Evolutionary conservation across 1,284 basidiomycete genomes (phyloP).

Genomic region (Vanrija sp.): DNA sequence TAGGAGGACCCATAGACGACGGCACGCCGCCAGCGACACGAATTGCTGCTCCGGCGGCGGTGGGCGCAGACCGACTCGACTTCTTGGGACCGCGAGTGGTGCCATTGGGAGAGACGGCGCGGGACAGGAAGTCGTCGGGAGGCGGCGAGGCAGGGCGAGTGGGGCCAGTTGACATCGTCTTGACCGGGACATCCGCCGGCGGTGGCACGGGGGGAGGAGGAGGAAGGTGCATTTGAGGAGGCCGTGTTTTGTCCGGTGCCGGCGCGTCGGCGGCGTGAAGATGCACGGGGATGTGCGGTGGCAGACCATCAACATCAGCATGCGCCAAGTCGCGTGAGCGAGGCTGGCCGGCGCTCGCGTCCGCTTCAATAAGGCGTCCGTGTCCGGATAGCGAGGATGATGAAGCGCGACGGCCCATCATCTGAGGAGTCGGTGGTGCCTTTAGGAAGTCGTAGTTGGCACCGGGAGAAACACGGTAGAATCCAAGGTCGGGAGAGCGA

Average conservation of each 20-base stretch:
- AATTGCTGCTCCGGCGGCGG: conserved; percentile 49
- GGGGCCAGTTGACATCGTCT: conserved; percentile 51
- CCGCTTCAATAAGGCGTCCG: conserved; percentile 11
- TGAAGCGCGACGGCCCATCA: background rate
- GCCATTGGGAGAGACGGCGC: conserved; percentile 69
- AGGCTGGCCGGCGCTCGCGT: conserved; percentile 24
- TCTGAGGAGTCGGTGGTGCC: conserved; percentile 30
- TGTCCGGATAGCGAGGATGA: conserved; percentile 3
- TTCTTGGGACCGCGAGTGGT: conserved; percentile 5
- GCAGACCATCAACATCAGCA: conserved; percentile 8
- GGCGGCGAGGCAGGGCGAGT: conserved; percentile 80
- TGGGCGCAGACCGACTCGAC: conserved; percentile 50
- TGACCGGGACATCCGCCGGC: conserved; percentile 54
- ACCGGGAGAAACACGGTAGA: conserved; percentile 44
- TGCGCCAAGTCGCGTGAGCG: conserved; percentile 15
- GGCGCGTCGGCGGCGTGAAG: background rate
- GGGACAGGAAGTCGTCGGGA: conserved; percentile 77
- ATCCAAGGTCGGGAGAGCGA: conserved; percentile 35
- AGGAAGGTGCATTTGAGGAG: conserved; percentile 78
- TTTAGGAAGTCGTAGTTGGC: conserved; percentile 50
- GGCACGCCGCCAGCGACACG: conserved; percentile 55
- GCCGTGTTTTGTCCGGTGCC: conserved; percentile 69
- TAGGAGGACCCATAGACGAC: conserved; percentile 63
- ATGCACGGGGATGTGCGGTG: conserved; percentile 5
- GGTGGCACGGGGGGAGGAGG: conserved; percentile 78